Evolutionary conservation across 2,329 filamentous ascomycete species (phyloP).

Genomic region (Davidsoniella neocaledoniae): DNA sequence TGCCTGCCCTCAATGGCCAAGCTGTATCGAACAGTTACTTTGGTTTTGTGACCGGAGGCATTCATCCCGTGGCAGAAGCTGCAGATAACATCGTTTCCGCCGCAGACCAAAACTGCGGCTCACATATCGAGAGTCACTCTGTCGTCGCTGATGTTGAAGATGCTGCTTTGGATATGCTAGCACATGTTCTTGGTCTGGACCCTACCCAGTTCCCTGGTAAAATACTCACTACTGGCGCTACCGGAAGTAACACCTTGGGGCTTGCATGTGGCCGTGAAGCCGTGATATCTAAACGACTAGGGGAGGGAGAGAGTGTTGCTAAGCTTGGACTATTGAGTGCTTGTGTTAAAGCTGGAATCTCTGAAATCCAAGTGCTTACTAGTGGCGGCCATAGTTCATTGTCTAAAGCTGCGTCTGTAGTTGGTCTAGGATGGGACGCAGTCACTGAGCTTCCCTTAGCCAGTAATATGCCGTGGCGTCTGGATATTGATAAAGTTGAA

Average conservation of each 20-base stretch:
- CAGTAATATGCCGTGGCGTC: constrained; percentile 39
- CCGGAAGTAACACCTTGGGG: constrained; percentile 69
- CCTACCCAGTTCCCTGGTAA: constrained; percentile 39
- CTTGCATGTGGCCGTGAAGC: constrained; percentile 49
- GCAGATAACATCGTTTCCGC: constrained; percentile 73
- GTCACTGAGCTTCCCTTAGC: constrained; percentile 43
- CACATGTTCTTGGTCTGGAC: constrained; percentile 47
- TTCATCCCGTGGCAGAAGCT: constrained; percentile 60
- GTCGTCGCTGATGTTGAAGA: constrained; percentile 64
- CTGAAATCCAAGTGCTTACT: constrained; percentile 59
- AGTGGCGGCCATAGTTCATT: constrained; percentile 73
- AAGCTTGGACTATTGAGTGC: constrained; percentile 54
- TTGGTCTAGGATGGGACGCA: constrained; percentile 57
- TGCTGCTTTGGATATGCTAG: constrained; percentile 50
- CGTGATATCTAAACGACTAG: constrained; percentile 29
- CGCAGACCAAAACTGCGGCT: constrained; percentile 69
- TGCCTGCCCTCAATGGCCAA: constrained; percentile 48
- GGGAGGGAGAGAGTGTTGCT: constrained; percentile 33
- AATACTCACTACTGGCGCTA: constrained; percentile 44
- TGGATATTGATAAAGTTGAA: constrained; percentile 53
- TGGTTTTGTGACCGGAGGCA: constrained; percentile 75
- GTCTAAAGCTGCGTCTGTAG: constrained; percentile 63
- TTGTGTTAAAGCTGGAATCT: constrained; percentile 44
- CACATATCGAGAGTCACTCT: constrained; percentile 63
- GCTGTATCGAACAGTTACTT: constrained; percentile 57